Conservation (phyloP, 1,284 basidiomycete species). For the Trametes hirsuta region DNA sequence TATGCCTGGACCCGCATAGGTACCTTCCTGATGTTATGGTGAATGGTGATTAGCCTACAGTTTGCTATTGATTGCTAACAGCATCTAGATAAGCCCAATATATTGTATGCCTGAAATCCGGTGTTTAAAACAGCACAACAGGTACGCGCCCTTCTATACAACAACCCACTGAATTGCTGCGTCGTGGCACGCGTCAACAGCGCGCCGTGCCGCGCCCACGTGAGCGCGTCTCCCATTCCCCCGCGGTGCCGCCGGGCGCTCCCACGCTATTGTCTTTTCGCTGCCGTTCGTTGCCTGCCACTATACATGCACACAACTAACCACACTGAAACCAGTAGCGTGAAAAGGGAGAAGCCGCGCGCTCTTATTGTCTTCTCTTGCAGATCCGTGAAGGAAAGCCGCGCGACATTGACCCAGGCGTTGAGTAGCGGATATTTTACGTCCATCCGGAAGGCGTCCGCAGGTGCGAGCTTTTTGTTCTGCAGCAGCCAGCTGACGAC, state of each 20-base stretch:
- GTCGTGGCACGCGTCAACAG: not conserved
- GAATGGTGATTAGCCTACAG: no score
- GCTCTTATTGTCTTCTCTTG: not conserved
- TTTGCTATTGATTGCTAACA: no score
- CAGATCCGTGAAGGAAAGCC: not conserved
- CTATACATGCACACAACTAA: slow-evolving; percentile 2
- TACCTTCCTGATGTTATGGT: no score
- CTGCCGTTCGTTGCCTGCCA: not conserved
- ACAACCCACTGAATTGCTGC: not conserved
- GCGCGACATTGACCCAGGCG: slow-evolving; percentile 4
- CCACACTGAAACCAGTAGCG: not conserved
- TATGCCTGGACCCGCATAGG: no score
- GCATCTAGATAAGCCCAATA: no score
- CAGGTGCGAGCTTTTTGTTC: slow-evolving; percentile 2
- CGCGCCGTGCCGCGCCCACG: slow-evolving; percentile 16
- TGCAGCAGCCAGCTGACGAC: not conserved
- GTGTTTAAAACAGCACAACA: no score
- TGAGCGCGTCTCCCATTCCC: slow-evolving; percentile 9
- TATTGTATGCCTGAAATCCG: no score
- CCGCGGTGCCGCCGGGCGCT: not conserved
- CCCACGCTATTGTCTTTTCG: slow-evolving; percentile 15
- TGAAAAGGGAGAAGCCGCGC: no score
- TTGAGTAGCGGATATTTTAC: not conserved
- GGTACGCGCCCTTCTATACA: no score
- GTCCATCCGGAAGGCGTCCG: not conserved